Percentiles rank a stretch among this genome's conserved stretches.
phyloP scores from a whole-genome alignment of 768 basidiomycete genomes.

The Pleurotus eryngii region DNA sequence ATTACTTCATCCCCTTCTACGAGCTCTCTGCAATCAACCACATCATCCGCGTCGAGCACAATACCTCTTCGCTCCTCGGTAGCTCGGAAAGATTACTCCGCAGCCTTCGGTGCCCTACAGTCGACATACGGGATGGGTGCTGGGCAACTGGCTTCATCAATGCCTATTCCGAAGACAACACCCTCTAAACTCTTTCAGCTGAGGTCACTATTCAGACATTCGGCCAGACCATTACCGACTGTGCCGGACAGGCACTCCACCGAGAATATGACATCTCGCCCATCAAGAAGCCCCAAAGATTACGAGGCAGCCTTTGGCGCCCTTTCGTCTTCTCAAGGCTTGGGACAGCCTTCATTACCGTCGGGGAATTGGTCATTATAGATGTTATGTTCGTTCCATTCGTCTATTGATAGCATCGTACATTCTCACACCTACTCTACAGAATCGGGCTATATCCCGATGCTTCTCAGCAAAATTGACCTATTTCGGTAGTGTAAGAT shows the following conservation, averaged over 20 bases:
- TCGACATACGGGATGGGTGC: conserved; percentile 6
- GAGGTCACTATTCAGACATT: neutral
- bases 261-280: no score
- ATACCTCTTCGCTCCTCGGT: neutral
- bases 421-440: no score
- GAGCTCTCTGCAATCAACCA: neutral
- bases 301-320: conserved; percentile 3
- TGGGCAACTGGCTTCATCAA: neutral
- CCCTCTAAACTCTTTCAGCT: neutral
- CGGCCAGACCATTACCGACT: neutral
- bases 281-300: neutral
- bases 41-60: conserved; percentile 1
- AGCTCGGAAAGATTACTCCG: neutral
- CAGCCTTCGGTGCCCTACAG: conserved; percentile 2
- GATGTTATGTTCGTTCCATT: no score
- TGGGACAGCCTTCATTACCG: neutral
- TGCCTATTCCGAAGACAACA: neutral
- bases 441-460: no score
- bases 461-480: no score
- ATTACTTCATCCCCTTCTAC: neutral
- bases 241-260: no score
- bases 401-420: no score
- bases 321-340: neutral
- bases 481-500: no score
- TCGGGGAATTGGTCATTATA: neutral